phyloP scores from a whole-genome alignment of 305 asterid species.

The Coffea humblotiana region DNA sequence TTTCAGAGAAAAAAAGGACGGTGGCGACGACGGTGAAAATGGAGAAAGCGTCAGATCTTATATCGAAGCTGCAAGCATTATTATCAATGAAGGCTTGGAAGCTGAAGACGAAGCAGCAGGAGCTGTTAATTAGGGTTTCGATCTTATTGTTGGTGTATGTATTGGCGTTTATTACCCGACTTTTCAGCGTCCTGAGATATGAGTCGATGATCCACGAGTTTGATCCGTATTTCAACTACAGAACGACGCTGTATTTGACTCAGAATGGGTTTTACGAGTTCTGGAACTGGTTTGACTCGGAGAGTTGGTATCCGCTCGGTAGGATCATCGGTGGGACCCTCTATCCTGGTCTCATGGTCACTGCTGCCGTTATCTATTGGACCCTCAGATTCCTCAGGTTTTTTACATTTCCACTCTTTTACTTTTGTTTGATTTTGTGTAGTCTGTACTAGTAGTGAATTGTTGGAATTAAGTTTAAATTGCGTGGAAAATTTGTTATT shows the following conservation, averaged over 20 bases:
- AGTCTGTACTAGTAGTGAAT: background rate
- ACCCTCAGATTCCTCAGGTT: conserved; percentile 78
- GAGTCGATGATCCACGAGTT: conserved; percentile 99
- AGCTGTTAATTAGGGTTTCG: conserved; percentile 79
- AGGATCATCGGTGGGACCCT: conserved; percentile 94
- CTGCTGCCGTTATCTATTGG: conserved; percentile 92
- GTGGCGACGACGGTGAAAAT: conserved; percentile 33
- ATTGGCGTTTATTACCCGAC: conserved; percentile 79
- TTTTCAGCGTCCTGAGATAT: conserved; percentile 91
- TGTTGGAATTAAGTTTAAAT: background rate
- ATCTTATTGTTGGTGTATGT: conserved; percentile 73
- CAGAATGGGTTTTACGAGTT: conserved; percentile 85
- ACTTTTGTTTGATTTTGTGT: background rate
- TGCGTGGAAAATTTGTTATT: background rate
- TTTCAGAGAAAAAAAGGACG: conserved; percentile 1
- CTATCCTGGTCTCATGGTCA: conserved; percentile 98
- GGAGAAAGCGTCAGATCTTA: conserved; percentile 66
- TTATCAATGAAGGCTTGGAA: conserved; percentile 59
- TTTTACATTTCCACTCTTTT: background rate
- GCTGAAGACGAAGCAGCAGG: conserved; percentile 95
- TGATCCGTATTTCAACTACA: conserved; percentile 97
- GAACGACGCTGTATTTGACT: conserved; percentile 87
- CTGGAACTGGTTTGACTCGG: conserved; percentile 99
- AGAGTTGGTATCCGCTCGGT: conserved; percentile 99
- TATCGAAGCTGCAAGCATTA: conserved; percentile 44